Conservation (phyloP, 176 grass and related monocot species). For the Carex kokanica region DNA sequence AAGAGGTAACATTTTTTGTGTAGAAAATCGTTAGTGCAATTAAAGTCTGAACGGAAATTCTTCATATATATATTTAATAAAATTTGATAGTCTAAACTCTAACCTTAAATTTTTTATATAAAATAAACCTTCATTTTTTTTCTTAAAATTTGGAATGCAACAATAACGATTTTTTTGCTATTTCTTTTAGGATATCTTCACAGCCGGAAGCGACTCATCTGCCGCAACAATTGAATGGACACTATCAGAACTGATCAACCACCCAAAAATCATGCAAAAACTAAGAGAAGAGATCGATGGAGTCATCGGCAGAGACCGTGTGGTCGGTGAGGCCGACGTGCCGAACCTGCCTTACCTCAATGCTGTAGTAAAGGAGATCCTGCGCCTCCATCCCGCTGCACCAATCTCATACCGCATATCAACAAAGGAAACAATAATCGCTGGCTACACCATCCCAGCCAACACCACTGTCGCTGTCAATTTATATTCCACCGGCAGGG, state of each 20-base stretch:
- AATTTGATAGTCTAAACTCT: no score
- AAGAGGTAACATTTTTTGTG: no score
- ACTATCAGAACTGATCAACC: constrained; percentile 59
- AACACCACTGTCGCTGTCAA: constrained; percentile 53
- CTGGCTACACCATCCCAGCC: constrained; percentile 48
- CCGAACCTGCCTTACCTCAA: constrained; percentile 57
- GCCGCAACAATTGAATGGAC: constrained; percentile 63
- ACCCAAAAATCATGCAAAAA: constrained; percentile 35
- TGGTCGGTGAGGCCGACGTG: constrained; percentile 48
- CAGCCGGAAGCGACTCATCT: constrained; percentile 58
- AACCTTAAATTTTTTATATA: no score
- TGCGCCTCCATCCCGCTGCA: constrained; percentile 50
- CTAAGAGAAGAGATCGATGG: constrained; percentile 41
- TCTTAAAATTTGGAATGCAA: no score
- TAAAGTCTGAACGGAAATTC: no score
- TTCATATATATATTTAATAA: no score
- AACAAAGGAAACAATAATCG: constrained; percentile 25
- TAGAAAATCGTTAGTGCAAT: no score
- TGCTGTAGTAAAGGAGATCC: constrained; percentile 54
- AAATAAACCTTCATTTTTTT: no score
- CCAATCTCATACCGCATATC: constrained; percentile 39
- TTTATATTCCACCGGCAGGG: constrained; percentile 55
- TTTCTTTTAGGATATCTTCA: constrained; percentile 52
- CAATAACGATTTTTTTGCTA: not conserved
- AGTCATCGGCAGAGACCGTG: constrained; percentile 36